A percentile compares a stretch with the other conserved stretches of the same genome.
phyloP scores from a whole-genome alignment of 441 rosid species.

The Brassica balearica region DNA sequence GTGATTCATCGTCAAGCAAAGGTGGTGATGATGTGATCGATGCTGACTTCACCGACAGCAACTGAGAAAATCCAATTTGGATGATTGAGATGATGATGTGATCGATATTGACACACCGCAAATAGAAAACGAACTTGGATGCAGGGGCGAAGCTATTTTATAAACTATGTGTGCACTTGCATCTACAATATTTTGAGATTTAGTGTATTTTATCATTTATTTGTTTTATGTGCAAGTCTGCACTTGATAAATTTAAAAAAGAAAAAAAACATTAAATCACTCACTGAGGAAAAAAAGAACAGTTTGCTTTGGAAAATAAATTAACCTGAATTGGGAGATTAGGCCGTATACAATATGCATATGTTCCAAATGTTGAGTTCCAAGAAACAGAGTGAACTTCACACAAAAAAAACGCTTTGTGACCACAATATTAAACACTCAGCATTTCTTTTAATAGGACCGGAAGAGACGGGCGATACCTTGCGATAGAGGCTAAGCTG shows the following conservation, averaged over 20 bases:
- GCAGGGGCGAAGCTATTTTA: background rate
- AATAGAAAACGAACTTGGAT: background rate
- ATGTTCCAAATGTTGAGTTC: too few species aligned
- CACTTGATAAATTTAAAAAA: background rate
- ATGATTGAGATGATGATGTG: background rate
- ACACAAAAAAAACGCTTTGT: background rate
- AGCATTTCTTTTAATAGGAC: background rate
- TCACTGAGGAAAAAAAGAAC: background rate
- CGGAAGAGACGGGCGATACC: background rate
- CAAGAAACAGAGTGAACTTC: background rate
- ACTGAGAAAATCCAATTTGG: slow-evolving; percentile 44
- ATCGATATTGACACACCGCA: background rate
- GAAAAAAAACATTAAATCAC: background rate
- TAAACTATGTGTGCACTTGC: background rate
- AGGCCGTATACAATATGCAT: too few species aligned
- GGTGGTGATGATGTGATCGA: slow-evolving; percentile 88
- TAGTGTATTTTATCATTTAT: background rate
- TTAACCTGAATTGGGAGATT: slow-evolving; percentile 41
- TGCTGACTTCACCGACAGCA: slow-evolving; percentile 86
- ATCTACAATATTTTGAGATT: background rate
- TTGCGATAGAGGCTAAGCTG: background rate
- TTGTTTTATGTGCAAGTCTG: background rate
- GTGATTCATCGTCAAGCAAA: slow-evolving; percentile 57
- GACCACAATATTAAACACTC: background rate
- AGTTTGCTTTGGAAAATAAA: background rate